Evolutionary conservation across 495 filamentous ascomycete genomes (phyloP).

Genomic region (Neurospora sp.): DNA sequence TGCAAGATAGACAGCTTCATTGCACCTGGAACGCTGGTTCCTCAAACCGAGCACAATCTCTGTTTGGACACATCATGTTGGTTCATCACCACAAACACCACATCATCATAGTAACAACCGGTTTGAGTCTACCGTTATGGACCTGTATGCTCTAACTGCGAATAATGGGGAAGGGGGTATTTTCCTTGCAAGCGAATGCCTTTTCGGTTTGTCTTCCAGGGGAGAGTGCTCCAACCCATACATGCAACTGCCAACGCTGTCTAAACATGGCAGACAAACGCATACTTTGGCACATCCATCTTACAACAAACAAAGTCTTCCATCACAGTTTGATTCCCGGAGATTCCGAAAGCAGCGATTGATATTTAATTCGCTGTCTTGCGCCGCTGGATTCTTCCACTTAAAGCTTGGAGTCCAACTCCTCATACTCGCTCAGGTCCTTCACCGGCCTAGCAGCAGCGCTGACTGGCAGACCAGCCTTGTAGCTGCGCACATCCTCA

Average conservation of each 20-base stretch:
- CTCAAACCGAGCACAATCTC: not conserved
- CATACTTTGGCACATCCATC: not conserved
- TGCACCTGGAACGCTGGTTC: not conserved
- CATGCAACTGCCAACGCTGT: not conserved
- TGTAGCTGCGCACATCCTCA: slow-evolving; percentile 66
- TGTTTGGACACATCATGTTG: not conserved
- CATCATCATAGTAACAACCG: not conserved
- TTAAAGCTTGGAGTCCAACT: slow-evolving; percentile 61
- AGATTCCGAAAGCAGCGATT: not conserved
- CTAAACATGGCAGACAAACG: not conserved
- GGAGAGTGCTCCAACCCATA: not conserved
- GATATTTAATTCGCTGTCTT: not conserved
- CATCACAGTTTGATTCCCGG: not conserved
- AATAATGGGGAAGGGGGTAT: not conserved
- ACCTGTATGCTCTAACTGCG: not conserved
- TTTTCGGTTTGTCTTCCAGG: not conserved
- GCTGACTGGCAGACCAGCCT: slow-evolving; percentile 58
- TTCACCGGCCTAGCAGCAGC: slow-evolving; percentile 59
- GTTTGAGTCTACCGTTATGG: not conserved
- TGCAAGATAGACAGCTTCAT: not conserved
- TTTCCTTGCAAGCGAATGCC: not conserved
- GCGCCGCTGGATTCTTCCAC: not conserved
- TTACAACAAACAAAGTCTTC: not conserved
- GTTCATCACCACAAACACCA: not conserved
- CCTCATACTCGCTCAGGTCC: slow-evolving; percentile 73